Evolutionary conservation across 2,329 filamentous ascomycete species (phyloP), one percentile per base, ranked within the genome.

Genomic region (Alternaria solani): DNA sequence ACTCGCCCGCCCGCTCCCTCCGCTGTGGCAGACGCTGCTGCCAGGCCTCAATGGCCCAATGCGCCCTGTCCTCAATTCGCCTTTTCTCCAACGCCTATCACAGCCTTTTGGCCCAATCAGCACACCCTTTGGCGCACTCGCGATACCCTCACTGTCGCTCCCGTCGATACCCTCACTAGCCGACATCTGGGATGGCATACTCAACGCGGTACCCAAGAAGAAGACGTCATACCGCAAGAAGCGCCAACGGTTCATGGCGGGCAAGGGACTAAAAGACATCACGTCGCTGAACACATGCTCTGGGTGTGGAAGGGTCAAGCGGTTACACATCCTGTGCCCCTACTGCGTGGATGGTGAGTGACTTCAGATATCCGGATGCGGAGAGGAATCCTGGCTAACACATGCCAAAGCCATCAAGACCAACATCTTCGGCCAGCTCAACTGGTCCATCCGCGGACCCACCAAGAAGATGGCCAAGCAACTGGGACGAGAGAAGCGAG

Each of bases 171-270:
- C 78, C 1, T 76, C 86, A 5, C 75, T 93, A n/a, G 81, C 97
- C 23, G 89, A 91, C 64, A 89, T 99, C 72, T 98, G 94, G 94
- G 94, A 97, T 69, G 93, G 92, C 6, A 87, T 99, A 46, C 85
- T 99, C 68, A 89, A 89, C 67, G 95, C 95, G 1, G 95, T 98
- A 16, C 95, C 95, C 5, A 99, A 99, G 86, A 98, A 97, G 84
- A 99, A 98, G 87, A 96, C 93, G 34, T 97, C 94, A 42, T 93
- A 99, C 80, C 92, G 92, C 84, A 97, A 95, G 84, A 97, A 93
- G 85, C 87, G 95, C 70, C 90, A 93, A 76, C 88, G 96, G 73
- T 93, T 96, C 76, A 91, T 98, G 89, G 94, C 94, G 25, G 95
- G 95, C 74, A 99, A 99, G 82, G 94, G 89, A 44, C 81, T 99